Percentiles rank a stretch among this genome's conserved stretches.
These are phyloP conservation scores for Moelleriella libera DNA, from an alignment of 2,329 filamentous ascomycete genomes.

Conservation along the genomic window DNA sequence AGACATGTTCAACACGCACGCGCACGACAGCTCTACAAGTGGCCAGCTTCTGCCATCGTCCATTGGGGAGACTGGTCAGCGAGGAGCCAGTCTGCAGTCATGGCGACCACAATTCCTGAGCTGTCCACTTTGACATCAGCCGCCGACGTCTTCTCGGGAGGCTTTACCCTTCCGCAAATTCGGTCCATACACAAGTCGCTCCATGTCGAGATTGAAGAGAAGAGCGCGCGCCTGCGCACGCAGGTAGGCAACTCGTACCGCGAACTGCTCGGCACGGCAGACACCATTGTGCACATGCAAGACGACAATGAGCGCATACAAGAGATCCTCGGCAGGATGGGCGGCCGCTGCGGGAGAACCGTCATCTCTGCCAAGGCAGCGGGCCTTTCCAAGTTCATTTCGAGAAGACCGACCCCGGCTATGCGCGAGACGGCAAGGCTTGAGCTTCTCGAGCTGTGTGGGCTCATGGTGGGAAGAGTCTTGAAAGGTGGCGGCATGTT, in stretches of 20 bases:
- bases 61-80: background rate
- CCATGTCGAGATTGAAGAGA: conserved; percentile 46
- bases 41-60: no score
- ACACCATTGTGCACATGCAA: conserved; percentile 87
- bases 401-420: conserved; percentile 12
- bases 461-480: conserved; percentile 31
- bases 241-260: conserved; percentile 63
- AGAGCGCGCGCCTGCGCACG: conserved; percentile 45
- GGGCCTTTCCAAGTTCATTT: conserved; percentile 36
- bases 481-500: conserved; percentile 25
- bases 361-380: conserved; percentile 52
- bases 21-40: no score
- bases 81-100: background rate
- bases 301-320: conserved; percentile 63
- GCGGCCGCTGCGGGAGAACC: conserved; percentile 60
- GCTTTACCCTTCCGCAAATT: conserved; percentile 47
- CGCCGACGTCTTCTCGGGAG: conserved; percentile 38
- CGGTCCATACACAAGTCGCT: conserved; percentile 47
- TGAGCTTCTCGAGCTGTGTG: conserved; percentile 37
- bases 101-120: conserved; percentile 20
- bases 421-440: conserved; percentile 25
- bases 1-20: no score
- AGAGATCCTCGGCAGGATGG: conserved; percentile 55
- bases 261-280: conserved; percentile 79
- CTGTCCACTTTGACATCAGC: conserved; percentile 32